Base-by-base conservation (phyloP, 345 rosid genomes). In the Streptanthus diversifolius region DNA sequence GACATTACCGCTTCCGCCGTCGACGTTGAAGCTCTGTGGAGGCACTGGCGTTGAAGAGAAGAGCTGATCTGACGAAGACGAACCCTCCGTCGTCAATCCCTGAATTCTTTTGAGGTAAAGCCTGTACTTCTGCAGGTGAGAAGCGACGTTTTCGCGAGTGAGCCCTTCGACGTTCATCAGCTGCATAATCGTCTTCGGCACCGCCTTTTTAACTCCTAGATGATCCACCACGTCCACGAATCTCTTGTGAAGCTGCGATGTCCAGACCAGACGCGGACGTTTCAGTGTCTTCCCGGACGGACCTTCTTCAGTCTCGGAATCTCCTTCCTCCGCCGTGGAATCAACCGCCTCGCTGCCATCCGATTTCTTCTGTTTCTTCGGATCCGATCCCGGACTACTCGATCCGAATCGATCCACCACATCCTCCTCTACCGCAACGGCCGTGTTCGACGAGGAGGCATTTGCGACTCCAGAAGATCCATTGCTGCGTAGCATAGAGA, bases 181-280 rank as follows among this genome's bases (percentile, higher is more conserved):
- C 79, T 90, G 98, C 98, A 92, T 92, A 70, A 92, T 90, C 8
- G 98, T 92, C 84, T 92, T 92, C 9, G 98, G 98, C 0, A 92
- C 98, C 0, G 95, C 98, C 85, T 83, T 87, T 37, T 86, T 85
- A 2, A 92, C 82, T 77, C 98, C 98, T 4, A 92, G 49, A 36
- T 87, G 92, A 7, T 77, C 81, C 43, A 90, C 95, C 56, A 92
- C 97, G 25, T 92, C 98, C 10, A 92, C 93, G 56, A 92, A 92
- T 56, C 98, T 78, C 86, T 90, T 90, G 77, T 92, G 98, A 60
- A 92, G 78, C 75, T 88, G 89, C 35, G 98, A 89, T 0, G 98
- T 92, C 98, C 97, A 92, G 27, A 90, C 98, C 7, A 92, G 63
- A 39, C 97, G 87, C 53, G 90, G 85, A 51, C 90, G 85, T 70